Evolutionary conservation across 2,329 filamentous ascomycete species (phyloP), one percentile per base, ranked within the genome.

Genomic region (Bipolaris sorokiniana): DNA sequence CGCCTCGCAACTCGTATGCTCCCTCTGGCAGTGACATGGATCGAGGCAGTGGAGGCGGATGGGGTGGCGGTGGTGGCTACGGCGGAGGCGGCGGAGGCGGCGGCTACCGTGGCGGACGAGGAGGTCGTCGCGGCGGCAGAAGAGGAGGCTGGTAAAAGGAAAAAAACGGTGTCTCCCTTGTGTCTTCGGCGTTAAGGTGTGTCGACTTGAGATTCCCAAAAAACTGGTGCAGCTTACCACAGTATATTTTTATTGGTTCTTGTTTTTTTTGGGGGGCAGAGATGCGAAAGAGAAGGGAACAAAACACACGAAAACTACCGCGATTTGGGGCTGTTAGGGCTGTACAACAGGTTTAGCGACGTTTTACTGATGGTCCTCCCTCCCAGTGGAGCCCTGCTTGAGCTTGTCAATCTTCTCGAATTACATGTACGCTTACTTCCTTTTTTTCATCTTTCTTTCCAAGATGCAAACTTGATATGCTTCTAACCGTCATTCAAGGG

Each of bases 1-100:
- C 86, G 38, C 87, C 86, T 16, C 82, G 86, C 66, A 68, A 76
- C 57, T 55, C 56, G 7, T 69, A 69, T 50, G 47, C 62, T 40
- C 51, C 61, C 20, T 52, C 63, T 7, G 56, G 59, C 51, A 68
- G 70, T 50, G 66, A 72, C 54, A 57, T 63, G 49, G 63, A 68
- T 50, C 64, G 67, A 51, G 69, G 72, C 42, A 65, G 67, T 26
- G 67, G 66, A 22, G 67, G 67, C 46, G 59, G 68, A 23, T 64
- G 68, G 26, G 64, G 66, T 28, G 61, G 66, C 36, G 64, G 66
- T 20, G 64, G 57, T 33, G 64, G 64, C 31, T 63, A 63, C 36
- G 66, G 63, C 33, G 66, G 40, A 23, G 40, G 40, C 15, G 40
- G 40, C n/a, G 40, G 72, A 15, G 70, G 72, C 36, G 67, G 71